A percentile compares a stretch with the other conserved stretches of the same genome.
phyloP scores from a whole-genome alignment of 495 filamentous ascomycete species.

The Niebla homalea region DNA sequence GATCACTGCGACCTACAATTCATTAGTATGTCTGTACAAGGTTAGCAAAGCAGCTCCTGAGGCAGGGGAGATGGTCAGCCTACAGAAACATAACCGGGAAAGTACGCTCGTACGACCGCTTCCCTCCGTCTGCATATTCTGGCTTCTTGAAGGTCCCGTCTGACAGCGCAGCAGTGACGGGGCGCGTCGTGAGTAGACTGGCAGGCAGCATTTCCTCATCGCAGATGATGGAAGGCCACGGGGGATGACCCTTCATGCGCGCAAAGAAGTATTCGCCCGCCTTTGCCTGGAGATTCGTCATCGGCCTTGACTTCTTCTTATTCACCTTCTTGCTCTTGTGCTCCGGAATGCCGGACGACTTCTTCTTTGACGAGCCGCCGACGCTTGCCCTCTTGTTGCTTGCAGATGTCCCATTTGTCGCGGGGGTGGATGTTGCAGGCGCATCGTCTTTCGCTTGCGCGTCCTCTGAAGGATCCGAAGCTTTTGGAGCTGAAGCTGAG shows the following conservation, averaged over 20 bases:
- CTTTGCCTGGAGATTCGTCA: constrained; percentile 62
- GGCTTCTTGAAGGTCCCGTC: constrained; percentile 69
- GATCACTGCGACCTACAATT: constrained; percentile 59
- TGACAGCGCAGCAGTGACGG: constrained; percentile 62
- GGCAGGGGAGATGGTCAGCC: neutral
- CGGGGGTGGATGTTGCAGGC: neutral
- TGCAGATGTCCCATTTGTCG: constrained; percentile 33
- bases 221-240: constrained; percentile 82
- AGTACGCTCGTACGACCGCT: constrained; percentile 66
- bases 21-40: constrained; percentile 53
- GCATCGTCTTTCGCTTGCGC: too few relatives aligned
- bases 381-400: constrained; percentile 31
- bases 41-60: constrained; percentile 6
- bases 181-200: constrained; percentile 54
- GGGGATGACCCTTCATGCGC: constrained; percentile 76
- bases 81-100: constrained; percentile 85
- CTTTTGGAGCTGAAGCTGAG: constrained; percentile 5
- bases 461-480: neutral
- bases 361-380: constrained; percentile 39
- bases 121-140: constrained; percentile 70
- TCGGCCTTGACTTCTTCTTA: constrained; percentile 64
- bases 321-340: constrained; percentile 69
- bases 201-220: constrained; percentile 83
- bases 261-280: constrained; percentile 79
- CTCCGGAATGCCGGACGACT: constrained; percentile 53